Percentiles rank a stretch among this genome's conserved stretches.
phyloP scores from a whole-genome alignment of 2,329 filamentous ascomycete species.

The Chrysosporium keratinophilum region DNA sequence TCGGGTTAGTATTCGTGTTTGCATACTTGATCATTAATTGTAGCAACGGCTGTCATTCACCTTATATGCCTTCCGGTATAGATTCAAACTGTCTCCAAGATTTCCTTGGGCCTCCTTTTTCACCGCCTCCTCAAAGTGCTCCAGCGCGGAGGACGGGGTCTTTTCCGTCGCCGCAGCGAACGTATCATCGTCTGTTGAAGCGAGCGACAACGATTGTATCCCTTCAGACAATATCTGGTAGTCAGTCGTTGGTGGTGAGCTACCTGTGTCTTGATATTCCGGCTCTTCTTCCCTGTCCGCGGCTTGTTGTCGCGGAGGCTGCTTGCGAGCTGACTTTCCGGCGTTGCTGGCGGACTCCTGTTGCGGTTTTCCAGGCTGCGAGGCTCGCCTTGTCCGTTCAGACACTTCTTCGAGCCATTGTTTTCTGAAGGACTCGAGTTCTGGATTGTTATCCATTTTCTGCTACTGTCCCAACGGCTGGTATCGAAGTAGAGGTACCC shows the following conservation, averaged over 20 bases:
- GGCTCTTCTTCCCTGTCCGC: conserved; percentile 32
- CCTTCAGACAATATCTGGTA: conserved; percentile 27
- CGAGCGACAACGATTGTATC: conserved; percentile 28
- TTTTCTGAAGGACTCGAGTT: conserved; percentile 75
- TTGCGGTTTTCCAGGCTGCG: conserved; percentile 9
- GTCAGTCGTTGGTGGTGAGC: not conserved
- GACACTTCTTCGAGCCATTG: conserved; percentile 77
- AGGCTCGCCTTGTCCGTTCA: conserved; percentile 27
- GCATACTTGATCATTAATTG: not conserved
- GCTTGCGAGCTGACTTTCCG: conserved; percentile 24
- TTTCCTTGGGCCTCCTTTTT: conserved; percentile 77
- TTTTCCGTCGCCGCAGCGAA: conserved; percentile 25
- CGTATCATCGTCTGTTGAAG: conserved; percentile 30
- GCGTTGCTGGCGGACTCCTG: conserved; percentile 14
- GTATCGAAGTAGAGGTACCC: not conserved
- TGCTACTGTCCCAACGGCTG: not conserved
- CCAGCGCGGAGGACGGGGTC: conserved; percentile 66
- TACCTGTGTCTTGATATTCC: conserved; percentile 16
- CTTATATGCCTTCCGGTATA: conserved; percentile 84
- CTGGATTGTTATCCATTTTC: conserved; percentile 28
- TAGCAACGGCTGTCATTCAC: conserved; percentile 39
- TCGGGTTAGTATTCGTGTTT: not conserved
- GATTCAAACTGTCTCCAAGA: conserved; percentile 73
- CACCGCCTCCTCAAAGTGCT: conserved; percentile 86
- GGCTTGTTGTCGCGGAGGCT: conserved; percentile 33